phyloP scores from a whole-genome alignment of 1,139 yeast species.

The Wickerhamomyces sp. region DNA sequence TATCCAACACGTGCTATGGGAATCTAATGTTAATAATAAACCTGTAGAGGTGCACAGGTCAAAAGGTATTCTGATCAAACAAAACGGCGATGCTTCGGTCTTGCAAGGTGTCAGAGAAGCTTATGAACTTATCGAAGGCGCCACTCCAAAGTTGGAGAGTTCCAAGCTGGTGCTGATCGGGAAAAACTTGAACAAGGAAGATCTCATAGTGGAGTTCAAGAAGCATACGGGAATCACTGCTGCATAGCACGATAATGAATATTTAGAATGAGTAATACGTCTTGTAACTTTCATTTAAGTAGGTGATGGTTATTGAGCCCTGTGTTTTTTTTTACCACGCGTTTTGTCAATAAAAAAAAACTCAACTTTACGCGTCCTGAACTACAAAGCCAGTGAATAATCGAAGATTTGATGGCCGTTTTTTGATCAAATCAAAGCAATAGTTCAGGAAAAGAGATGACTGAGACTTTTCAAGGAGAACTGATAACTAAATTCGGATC shows the following conservation, averaged over 20 bases:
- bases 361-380: too few relatives aligned
- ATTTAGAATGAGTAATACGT: too few relatives aligned
- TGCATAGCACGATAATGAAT: too few relatives aligned
- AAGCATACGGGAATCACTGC: conserved; percentile 16
- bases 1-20: conserved; percentile 70
- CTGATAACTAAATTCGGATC: neutral
- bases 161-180: conserved; percentile 82
- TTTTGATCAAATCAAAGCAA: neutral
- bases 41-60: conserved; percentile 70
- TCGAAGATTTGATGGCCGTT: too few relatives aligned
- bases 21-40: conserved; percentile 37
- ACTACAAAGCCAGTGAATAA: too few relatives aligned
- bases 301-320: too few relatives aligned
- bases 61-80: conserved; percentile 64
- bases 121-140: conserved; percentile 66
- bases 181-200: conserved; percentile 42
- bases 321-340: too few relatives aligned
- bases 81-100: conserved; percentile 36
- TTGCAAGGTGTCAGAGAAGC: conserved; percentile 95
- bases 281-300: too few relatives aligned
- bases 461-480: neutral
- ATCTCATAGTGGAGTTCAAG: conserved; percentile 24
- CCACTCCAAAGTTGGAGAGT: conserved; percentile 30
- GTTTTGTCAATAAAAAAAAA: too few relatives aligned
- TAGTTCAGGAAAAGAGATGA: neutral